Evolutionary conservation across 2,329 filamentous ascomycete species (phyloP), one percentile per base, ranked within the genome.

Genomic region (Aspergillus hortae): DNA sequence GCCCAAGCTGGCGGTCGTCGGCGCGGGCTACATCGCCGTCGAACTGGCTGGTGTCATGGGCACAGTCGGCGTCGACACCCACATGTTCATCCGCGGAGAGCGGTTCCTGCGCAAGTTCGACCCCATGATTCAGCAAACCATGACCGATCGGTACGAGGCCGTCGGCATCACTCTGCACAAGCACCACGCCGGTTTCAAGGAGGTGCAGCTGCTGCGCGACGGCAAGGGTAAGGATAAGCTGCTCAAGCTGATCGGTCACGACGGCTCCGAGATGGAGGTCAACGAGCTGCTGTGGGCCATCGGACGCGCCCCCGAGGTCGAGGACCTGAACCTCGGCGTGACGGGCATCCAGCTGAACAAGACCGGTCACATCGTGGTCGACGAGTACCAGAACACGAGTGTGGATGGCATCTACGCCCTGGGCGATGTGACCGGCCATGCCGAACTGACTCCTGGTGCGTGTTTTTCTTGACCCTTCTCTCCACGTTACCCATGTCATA

Each of bases 261-360:
- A 76, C 46, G 75, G 74, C 11, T 66, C 69, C 17, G 73, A 73
- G 48, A 54, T 77, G 46, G 70, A 74, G 50, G 70, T 77, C 47
- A 77, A 78, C 57, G 77, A 80, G 61, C 58, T 80, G 12, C 66
- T 80, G 41, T 80, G 77, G 77, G 77, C 77, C 7, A 68, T 80
- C 54, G 77, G 77, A 4, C 71, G 77, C 49, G 61, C 61, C 4
- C 76, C 77, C 1, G 74, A 77, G 54, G 70, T 74, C 4, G 67
- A 75, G 57, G 69, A 69, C 40, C 60, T 80, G 46, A 58, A 71
- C 21, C 60, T 78, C 7, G 64, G 74, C 6, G 64, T 70, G 12
- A 64, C 70, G 10, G 75, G 75, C 4, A 67, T 80, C 10, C 72
- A 77, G 59, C 62, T 68, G 33, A 68, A 62, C 35, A 40, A 65